phyloP scores from a whole-genome alignment of 129 eudicot genomes.

The Flaveria trinervia region DNA sequence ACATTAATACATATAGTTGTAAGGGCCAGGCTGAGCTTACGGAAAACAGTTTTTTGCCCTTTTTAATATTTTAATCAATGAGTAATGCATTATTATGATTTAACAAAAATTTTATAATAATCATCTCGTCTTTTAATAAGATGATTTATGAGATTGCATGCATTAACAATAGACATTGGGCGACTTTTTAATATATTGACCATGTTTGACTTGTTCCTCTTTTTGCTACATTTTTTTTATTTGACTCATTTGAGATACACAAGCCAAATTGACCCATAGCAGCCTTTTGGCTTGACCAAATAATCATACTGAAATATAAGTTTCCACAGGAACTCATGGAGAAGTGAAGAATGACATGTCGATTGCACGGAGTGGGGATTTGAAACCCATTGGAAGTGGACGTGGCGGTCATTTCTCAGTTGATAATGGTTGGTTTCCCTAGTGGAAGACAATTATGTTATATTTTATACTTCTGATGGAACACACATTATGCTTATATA shows the following conservation, averaged over 20 bases:
- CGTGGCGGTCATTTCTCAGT: constrained; percentile 53
- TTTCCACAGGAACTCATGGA: constrained; percentile 43
- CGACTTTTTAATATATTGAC: not conserved
- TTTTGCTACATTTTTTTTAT: not conserved
- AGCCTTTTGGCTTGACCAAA: not conserved
- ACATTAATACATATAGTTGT: constrained; percentile 3
- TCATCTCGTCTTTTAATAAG: not conserved
- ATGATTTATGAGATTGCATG: not conserved
- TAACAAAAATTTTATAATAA: not conserved
- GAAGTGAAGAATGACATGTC: constrained; percentile 48
- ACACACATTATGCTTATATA: not conserved
- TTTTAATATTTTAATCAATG: not conserved
- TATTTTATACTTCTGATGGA: constrained; percentile 3
- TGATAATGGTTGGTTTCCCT: constrained; percentile 65
- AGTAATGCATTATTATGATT: not conserved
- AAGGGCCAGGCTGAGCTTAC: not conserved
- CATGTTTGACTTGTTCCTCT: not conserved
- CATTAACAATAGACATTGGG: not conserved
- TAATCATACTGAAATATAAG: constrained; percentile 8
- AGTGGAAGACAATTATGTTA: constrained; percentile 3
- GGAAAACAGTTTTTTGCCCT: not conserved
- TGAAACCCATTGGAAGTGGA: constrained; percentile 50
- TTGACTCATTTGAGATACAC: not conserved
- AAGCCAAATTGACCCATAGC: not conserved
- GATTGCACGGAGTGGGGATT: constrained; percentile 50